Evolutionary conservation across 305 asterid species (phyloP), one percentile per base, ranked within the genome.

Genomic region (Euphrasia arctica): DNA sequence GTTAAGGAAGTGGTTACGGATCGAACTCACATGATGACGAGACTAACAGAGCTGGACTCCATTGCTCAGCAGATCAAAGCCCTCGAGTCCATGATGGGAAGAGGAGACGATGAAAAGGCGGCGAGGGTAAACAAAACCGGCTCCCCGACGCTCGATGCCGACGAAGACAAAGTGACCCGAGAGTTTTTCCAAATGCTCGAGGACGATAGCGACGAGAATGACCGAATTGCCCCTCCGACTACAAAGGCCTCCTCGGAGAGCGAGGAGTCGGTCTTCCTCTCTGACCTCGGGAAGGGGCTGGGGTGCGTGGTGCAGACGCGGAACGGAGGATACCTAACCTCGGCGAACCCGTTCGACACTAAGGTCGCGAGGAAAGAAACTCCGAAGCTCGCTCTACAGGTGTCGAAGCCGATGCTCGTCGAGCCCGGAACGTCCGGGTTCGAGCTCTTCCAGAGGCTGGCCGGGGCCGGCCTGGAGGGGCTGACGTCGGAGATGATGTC

Each of bases 21-120:
- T 75, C 87, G 80, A 2, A 66, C 77, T 27, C 95, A 79, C 60
- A 10, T 54, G 13, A 50, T 50, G 58, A 76, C 70, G 14, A 75
- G 98, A 68, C 13, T 85, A 63, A 64, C 87, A 1, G 97, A 83
- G 80, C 97, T 92, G 11, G 97, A 92, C 61, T 74, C 90, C 3
- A 90, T 89, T 7, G 90, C 97, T 62, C 90, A 84, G 78, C 98
- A 87, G 82, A 89, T 92, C 42, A 87, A 89, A 72, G 96, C 93
- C 4, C 96, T 92, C 9, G 98, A 89, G 66, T 83, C 96, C 0
- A 72, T 92, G 84, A 83, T 89, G 89, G 79, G 71, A 18, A 3
- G 54, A 1, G 75, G 43, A 28, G 72, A 66, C 66, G 91, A 83
- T 18, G 22, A 18, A 4, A 89, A 83, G 48, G 86, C 78, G 60